Percentiles rank a stretch among this genome's conserved stretches.
These are phyloP conservation scores for Pezicula radicicola DNA, from an alignment of 2,329 filamentous ascomycete species.

Conservation along the genomic window DNA sequence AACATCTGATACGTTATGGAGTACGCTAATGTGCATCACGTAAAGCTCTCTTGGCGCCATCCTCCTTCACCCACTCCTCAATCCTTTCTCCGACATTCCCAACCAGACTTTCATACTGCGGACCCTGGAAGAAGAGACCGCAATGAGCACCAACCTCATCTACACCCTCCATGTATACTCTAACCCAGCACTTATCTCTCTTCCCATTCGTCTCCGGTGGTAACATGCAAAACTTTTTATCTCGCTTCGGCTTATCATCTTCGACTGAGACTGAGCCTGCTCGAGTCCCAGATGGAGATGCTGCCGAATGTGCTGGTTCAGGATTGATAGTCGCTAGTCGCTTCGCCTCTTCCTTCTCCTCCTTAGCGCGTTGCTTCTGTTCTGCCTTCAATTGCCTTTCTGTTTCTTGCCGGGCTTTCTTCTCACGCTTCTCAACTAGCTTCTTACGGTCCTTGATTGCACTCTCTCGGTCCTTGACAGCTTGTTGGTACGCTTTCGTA, in stretches of 20 bases:
- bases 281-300: slow-evolving; percentile 6
- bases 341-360: slow-evolving; percentile 24
- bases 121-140: slow-evolving; percentile 70
- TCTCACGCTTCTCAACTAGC: slow-evolving; percentile 49
- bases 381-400: slow-evolving; percentile 32
- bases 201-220: slow-evolving; percentile 53
- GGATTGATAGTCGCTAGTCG: slow-evolving; percentile 19
- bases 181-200: slow-evolving; percentile 70
- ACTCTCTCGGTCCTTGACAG: slow-evolving; percentile 64
- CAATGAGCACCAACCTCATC: slow-evolving; percentile 87
- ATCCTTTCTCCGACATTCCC: slow-evolving; percentile 68
- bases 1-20: too few species aligned
- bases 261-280: slow-evolving; percentile 11
- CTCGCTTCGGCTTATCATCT: slow-evolving; percentile 26
- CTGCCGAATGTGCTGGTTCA: neutral
- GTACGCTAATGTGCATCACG: slow-evolving; percentile 3
- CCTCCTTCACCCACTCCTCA: slow-evolving; percentile 67
- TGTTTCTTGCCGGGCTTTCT: slow-evolving; percentile 36
- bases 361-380: slow-evolving; percentile 27
- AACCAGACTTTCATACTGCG: slow-evolving; percentile 75
- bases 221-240: slow-evolving; percentile 73
- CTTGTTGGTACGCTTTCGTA: slow-evolving; percentile 63
- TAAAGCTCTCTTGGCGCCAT: slow-evolving; percentile 33
- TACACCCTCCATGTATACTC: slow-evolving; percentile 76
- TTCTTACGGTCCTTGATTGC: slow-evolving; percentile 62